These are phyloP conservation scores for Lecanicillium sp. DNA, from an alignment of 2,329 filamentous ascomycete species.

Conservation along the genomic window DNA sequence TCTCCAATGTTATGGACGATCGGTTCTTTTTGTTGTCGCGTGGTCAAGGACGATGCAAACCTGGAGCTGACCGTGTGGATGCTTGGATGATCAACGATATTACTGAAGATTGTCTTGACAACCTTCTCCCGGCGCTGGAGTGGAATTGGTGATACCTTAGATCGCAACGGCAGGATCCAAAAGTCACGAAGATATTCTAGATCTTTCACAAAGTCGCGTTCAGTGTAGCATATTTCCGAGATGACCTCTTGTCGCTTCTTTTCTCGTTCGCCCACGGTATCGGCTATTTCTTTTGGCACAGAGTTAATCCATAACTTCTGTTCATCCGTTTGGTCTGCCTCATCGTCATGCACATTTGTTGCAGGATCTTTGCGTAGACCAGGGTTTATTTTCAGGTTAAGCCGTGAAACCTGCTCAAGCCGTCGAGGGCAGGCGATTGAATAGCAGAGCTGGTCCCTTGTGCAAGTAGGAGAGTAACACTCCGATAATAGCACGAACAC, in stretches of 20 bases:
- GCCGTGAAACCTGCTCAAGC: constrained; percentile 85
- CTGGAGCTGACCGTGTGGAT: constrained; percentile 86
- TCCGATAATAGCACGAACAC: constrained; percentile 95
- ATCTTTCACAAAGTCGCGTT: constrained; percentile 98
- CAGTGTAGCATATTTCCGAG: constrained; percentile 96
- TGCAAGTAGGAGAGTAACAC: constrained; percentile 97
- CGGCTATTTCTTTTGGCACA: constrained; percentile 88
- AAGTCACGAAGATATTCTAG: constrained; percentile 96
- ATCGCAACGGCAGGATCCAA: constrained; percentile 90
- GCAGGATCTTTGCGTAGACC: constrained; percentile 63
- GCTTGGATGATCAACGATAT: constrained; percentile 73
- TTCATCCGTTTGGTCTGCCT: constrained; percentile 76
- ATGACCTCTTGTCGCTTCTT: constrained; percentile 98
- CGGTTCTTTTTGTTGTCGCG: constrained; percentile 80
- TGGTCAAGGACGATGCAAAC: constrained; percentile 80
- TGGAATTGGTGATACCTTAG: constrained; percentile 78
- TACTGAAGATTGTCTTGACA: constrained; percentile 90
- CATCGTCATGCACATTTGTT: constrained; percentile 62
- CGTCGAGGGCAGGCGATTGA: constrained; percentile 93
- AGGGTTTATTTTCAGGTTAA: constrained; percentile 89
- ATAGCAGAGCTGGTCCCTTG: constrained; percentile 89
- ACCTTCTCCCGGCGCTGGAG: constrained; percentile 81
- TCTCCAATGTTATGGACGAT: constrained; percentile 88
- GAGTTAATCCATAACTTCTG: constrained; percentile 99
- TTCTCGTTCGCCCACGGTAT: constrained; percentile 80